Percentiles rank a stretch among this genome's conserved stretches.
Evolutionary conservation across 495 filamentous ascomycete genomes (phyloP).

Genomic region (Cercophora samala): DNA sequence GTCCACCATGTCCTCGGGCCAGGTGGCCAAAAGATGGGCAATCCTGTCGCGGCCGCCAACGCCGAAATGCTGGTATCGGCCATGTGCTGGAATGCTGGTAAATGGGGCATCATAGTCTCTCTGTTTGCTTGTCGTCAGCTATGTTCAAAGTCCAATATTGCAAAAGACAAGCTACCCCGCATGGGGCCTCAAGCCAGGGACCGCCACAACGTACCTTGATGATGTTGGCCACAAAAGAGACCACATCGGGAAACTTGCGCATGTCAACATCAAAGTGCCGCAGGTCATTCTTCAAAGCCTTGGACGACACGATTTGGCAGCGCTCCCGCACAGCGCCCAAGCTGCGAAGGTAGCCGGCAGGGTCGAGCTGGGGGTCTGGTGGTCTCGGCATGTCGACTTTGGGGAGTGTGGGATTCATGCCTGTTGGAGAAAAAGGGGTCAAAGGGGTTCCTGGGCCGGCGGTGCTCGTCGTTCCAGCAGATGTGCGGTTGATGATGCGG

Average conservation of each 20-base stretch:
- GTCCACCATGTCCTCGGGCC: constrained; percentile 58
- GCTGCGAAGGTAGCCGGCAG: constrained; percentile 87
- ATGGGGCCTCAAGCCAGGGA: neutral
- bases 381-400: constrained; percentile 72
- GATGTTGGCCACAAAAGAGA: constrained; percentile 88
- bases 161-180: constrained; percentile 2
- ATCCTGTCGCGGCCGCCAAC: constrained; percentile 76
- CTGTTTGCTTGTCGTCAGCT: constrained; percentile 43
- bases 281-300: constrained; percentile 74
- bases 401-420: constrained; percentile 36
- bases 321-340: constrained; percentile 84
- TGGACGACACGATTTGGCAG: constrained; percentile 65
- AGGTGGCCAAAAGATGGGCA: constrained; percentile 65
- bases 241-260: constrained; percentile 80
- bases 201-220: constrained; percentile 72
- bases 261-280: constrained; percentile 91
- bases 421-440: constrained; percentile 44
- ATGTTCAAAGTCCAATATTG: constrained; percentile 4
- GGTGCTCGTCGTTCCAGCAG: constrained; percentile 37
- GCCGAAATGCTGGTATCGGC: constrained; percentile 87
- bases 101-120: constrained; percentile 88
- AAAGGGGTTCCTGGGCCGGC: constrained; percentile 41
- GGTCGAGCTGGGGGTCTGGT: constrained; percentile 87
- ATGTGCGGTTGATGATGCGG: constrained; percentile 38
- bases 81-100: constrained; percentile 77